Evolutionary conservation across 2,329 filamentous ascomycete genomes (phyloP).

Genomic region (Rhinocladiella similis): DNA sequence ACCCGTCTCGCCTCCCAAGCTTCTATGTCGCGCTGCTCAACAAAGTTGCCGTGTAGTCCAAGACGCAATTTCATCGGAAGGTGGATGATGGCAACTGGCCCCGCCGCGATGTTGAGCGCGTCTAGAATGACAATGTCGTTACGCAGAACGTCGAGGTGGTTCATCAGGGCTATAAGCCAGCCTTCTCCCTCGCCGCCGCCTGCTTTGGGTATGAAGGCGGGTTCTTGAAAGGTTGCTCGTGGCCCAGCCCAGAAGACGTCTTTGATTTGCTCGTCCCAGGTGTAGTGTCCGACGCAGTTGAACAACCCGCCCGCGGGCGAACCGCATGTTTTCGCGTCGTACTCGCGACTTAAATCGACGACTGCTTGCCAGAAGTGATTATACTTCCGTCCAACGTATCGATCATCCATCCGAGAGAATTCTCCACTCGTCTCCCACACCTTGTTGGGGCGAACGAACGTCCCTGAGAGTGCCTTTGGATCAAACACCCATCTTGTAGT

Average conservation of each 20-base stretch:
- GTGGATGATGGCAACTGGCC: slow-evolving; percentile 33
- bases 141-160: slow-evolving; percentile 41
- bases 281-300: slow-evolving; percentile 27
- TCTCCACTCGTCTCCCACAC: slow-evolving; percentile 38
- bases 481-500: slow-evolving; percentile 35
- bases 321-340: slow-evolving; percentile 34
- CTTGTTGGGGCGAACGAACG: slow-evolving; percentile 39
- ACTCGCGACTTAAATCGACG: slow-evolving; percentile 27
- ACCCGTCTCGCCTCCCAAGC: slow-evolving; percentile 19
- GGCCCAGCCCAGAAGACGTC: slow-evolving; percentile 33
- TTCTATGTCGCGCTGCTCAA: slow-evolving; percentile 19
- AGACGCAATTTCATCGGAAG: slow-evolving; percentile 37
- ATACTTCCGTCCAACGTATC: slow-evolving; percentile 44
- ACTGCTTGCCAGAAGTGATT: slow-evolving; percentile 49
- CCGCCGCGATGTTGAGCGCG: slow-evolving; percentile 32
- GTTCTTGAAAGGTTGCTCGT: slow-evolving; percentile 34
- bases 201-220: slow-evolving; percentile 33
- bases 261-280: slow-evolving; percentile 24
- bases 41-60: slow-evolving; percentile 38
- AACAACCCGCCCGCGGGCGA: slow-evolving; percentile 28
- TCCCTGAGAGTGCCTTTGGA: slow-evolving; percentile 32
- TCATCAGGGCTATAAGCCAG: slow-evolving; percentile 35
- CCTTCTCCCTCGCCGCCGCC: slow-evolving; percentile 35
- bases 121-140: slow-evolving; percentile 40
- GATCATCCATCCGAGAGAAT: slow-evolving; percentile 34